Evolutionary conservation across 208 protist genomes (phyloP).

Genomic region (Kentomonas sorsogonicus): DNA sequence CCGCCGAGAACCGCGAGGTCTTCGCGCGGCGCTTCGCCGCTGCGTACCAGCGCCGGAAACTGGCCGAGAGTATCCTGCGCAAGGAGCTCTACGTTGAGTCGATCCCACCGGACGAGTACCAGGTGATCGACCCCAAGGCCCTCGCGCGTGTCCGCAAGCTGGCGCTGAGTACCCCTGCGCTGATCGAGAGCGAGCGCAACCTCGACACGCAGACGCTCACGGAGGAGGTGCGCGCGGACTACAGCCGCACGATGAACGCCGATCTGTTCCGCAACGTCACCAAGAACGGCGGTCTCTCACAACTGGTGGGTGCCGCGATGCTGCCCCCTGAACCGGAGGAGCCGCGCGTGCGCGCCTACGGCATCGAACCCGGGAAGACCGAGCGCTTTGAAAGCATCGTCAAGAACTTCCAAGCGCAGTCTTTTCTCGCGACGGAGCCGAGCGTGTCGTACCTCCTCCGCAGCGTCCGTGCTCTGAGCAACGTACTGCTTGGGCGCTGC

Average conservation of each 20-base stretch:
- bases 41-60: slow-evolving; percentile 63
- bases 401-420: slow-evolving; percentile 41
- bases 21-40: slow-evolving; percentile 88
- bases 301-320: slow-evolving; percentile 20
- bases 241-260: slow-evolving; percentile 84
- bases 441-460: slow-evolving; percentile 53
- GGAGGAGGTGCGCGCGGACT: slow-evolving; percentile 83
- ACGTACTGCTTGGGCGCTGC: slow-evolving; percentile 50
- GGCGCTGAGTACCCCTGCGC: slow-evolving; percentile 61
- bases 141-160: slow-evolving; percentile 52
- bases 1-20: slow-evolving; percentile 86
- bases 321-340: too few relatives aligned
- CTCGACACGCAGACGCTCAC: slow-evolving; percentile 59
- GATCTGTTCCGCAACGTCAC: slow-evolving; percentile 70
- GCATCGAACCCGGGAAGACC: slow-evolving; percentile 29
- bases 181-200: slow-evolving; percentile 69
- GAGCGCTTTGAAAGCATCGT: slow-evolving; percentile 43
- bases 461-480: slow-evolving; percentile 64
- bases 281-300: slow-evolving; percentile 37
- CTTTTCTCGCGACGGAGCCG: slow-evolving; percentile 44
- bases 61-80: slow-evolving; percentile 75
- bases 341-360: slow-evolving; percentile 29
- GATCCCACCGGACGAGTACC: slow-evolving; percentile 92
- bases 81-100: slow-evolving; percentile 91
- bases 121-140: slow-evolving; percentile 59